Evolutionary conservation across 2,329 filamentous ascomycete genomes (phyloP).

Genomic region (Botrytis hyacinthi): DNA sequence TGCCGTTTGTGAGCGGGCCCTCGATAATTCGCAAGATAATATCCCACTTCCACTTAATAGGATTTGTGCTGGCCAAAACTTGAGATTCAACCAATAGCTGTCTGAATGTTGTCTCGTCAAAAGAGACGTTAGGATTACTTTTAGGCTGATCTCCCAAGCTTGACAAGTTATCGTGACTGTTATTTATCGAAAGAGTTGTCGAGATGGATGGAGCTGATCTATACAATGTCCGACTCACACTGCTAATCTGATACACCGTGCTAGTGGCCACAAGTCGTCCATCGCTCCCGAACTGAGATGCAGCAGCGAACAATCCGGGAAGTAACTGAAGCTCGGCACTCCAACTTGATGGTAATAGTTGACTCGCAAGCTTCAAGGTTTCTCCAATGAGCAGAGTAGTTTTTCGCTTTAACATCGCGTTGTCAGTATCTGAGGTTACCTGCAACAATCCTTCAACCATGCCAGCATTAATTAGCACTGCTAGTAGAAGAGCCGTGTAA

Average conservation of each 20-base stretch:
- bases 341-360: conserved; percentile 76
- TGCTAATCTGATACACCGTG: conserved; percentile 97
- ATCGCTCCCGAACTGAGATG: conserved; percentile 68
- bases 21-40: conserved; percentile 87
- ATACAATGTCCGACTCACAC: conserved; percentile 89
- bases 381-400: conserved; percentile 89
- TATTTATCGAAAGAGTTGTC: conserved; percentile 31
- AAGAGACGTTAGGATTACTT: conserved; percentile 48
- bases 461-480: conserved; percentile 79
- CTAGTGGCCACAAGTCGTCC: conserved; percentile 78
- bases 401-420: conserved; percentile 75
- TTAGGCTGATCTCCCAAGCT: conserved; percentile 58
- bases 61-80: conserved; percentile 86
- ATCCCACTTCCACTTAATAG: conserved; percentile 96
- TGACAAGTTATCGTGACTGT: conserved; percentile 46
- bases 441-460: conserved; percentile 61
- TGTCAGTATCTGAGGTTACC: conserved; percentile 67
- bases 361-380: conserved; percentile 83
- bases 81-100: conserved; percentile 73
- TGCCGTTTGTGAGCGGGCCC: conserved; percentile 85
- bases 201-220: conserved; percentile 60
- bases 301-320: conserved; percentile 77
- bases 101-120: conserved; percentile 62
- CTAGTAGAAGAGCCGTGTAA: conserved; percentile 85
- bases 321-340: conserved; percentile 84